These are phyloP conservation scores for Silene noctiflora DNA, from an alignment of 179 eudicot genomes.

Conservation along the genomic window DNA sequence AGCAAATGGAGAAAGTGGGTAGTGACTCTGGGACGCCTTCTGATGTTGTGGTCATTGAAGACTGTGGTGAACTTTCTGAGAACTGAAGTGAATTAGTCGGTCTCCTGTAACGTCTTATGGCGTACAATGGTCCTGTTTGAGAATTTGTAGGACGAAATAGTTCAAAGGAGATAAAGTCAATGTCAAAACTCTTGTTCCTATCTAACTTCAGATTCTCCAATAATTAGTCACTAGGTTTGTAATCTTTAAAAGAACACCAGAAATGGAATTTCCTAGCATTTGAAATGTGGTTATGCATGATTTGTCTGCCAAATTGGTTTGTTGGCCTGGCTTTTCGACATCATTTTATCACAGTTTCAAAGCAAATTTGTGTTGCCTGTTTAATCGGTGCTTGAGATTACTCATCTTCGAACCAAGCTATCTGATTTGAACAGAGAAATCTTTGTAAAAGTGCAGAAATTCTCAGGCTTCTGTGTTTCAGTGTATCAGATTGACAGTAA, in stretches of 20 bases:
- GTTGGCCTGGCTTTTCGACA: too few species aligned
- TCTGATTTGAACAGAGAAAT: neutral
- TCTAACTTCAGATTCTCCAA: neutral
- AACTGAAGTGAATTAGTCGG: constrained; percentile 18
- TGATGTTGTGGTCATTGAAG: constrained; percentile 46
- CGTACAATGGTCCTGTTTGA: too few species aligned
- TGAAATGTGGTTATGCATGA: neutral
- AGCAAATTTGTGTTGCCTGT: too few species aligned
- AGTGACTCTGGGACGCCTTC: constrained; percentile 32
- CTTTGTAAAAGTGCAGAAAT: neutral
- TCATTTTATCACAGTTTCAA: too few species aligned
- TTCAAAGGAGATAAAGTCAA: constrained; percentile 2
- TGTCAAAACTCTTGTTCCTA: neutral
- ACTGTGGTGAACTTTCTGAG: constrained; percentile 51
- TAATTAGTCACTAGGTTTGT: neutral
- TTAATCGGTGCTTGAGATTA: too few species aligned
- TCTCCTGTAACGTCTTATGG: too few species aligned
- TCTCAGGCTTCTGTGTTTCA: neutral
- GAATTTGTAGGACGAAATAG: neutral
- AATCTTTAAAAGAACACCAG: neutral
- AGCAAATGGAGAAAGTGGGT: constrained; percentile 55
- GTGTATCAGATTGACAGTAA: neutral
- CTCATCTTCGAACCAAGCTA: neutral
- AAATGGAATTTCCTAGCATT: neutral
- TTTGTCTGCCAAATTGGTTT: too few species aligned